Percentiles rank a stretch among this genome's conserved stretches.
These are phyloP conservation scores for Lanzia echinophila DNA, from an alignment of 2,329 filamentous ascomycete genomes.

Conservation along the genomic window DNA sequence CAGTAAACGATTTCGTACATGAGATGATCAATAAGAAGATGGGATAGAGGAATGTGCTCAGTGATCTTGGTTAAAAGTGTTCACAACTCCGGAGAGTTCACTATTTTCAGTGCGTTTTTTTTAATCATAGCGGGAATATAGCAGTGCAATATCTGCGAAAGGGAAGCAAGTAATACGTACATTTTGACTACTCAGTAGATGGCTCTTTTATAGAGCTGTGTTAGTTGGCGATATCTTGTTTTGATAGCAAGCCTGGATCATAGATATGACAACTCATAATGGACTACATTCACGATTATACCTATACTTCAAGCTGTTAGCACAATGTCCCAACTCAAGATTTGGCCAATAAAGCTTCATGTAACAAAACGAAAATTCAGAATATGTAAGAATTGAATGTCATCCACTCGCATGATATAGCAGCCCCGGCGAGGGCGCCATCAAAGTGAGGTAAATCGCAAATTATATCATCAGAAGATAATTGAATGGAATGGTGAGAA, in stretches of 20 bases:
- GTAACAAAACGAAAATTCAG: slow-evolving; percentile 51
- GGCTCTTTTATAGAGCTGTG: too few species aligned
- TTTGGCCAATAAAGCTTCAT: too few species aligned
- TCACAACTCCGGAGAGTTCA: slow-evolving; percentile 30
- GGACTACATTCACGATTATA: too few species aligned
- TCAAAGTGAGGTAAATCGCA: slow-evolving; percentile 87
- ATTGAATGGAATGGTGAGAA: slow-evolving; percentile 13
- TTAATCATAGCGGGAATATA: slow-evolving; percentile 27
- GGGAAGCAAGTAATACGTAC: too few species aligned
- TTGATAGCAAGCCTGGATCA: too few species aligned
- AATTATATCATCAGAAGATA: slow-evolving; percentile 88
- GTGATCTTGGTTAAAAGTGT: slow-evolving; percentile 34
- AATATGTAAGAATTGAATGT: slow-evolving; percentile 99
- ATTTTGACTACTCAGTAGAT: too few species aligned
- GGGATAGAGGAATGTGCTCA: slow-evolving; percentile 20
- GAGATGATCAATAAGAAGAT: background rate
- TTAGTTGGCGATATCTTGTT: too few species aligned
- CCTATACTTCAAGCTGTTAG: slow-evolving; percentile 2
- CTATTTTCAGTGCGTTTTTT: slow-evolving; percentile 34
- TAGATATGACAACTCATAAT: too few species aligned
- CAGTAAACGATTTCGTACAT: background rate
- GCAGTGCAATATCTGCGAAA: background rate
- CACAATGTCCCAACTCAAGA: background rate
- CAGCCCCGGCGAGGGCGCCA: slow-evolving; percentile 89
- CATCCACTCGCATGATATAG: slow-evolving; percentile 70